Evolutionary conservation across 768 basidiomycete species (phyloP).

Genomic region (Thelephora aurantiotincta): DNA sequence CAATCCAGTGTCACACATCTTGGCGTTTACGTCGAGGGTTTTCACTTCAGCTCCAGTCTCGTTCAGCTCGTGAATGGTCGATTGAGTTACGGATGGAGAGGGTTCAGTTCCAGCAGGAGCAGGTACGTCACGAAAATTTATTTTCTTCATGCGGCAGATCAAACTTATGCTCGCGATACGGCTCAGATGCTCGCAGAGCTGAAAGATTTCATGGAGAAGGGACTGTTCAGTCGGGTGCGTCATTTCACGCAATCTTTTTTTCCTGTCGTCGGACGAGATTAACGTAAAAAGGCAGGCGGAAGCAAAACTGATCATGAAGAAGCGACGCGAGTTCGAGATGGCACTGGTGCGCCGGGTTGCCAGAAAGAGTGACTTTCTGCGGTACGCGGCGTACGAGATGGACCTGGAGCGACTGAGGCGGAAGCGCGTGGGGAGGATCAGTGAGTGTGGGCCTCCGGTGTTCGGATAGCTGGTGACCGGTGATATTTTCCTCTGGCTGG

Average conservation of each 20-base stretch:
- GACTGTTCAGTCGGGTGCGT: slow-evolving; percentile 67
- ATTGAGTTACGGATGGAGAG: slow-evolving; percentile 54
- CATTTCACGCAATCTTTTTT: neutral
- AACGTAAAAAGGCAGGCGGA: slow-evolving; percentile 36
- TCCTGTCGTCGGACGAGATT: neutral
- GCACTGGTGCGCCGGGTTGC: slow-evolving; percentile 73
- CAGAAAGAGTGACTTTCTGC: slow-evolving; percentile 77
- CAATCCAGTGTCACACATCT: neutral
- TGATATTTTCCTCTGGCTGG: neutral
- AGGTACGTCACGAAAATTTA: slow-evolving; percentile 28
- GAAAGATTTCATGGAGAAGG: slow-evolving; percentile 79
- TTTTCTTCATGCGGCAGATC: neutral
- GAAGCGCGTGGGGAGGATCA: slow-evolving; percentile 59
- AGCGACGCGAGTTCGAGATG: slow-evolving; percentile 72
- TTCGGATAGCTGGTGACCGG: neutral
- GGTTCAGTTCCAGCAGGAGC: slow-evolving; percentile 89
- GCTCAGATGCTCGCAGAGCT: slow-evolving; percentile 85
- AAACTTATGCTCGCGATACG: neutral
- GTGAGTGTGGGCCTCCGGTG: slow-evolving; percentile 26
- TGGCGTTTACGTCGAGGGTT: too few relatives aligned
- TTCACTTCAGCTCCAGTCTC: too few relatives aligned
- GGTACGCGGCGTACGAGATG: slow-evolving; percentile 90
- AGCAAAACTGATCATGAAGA: slow-evolving; percentile 72
- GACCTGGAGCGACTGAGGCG: slow-evolving; percentile 65
- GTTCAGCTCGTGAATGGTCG: too few relatives aligned